A percentile compares a stretch with the other conserved stretches of the same genome.
Conservation (phyloP, 331 rosid species). For the Saraca asoca region DNA sequence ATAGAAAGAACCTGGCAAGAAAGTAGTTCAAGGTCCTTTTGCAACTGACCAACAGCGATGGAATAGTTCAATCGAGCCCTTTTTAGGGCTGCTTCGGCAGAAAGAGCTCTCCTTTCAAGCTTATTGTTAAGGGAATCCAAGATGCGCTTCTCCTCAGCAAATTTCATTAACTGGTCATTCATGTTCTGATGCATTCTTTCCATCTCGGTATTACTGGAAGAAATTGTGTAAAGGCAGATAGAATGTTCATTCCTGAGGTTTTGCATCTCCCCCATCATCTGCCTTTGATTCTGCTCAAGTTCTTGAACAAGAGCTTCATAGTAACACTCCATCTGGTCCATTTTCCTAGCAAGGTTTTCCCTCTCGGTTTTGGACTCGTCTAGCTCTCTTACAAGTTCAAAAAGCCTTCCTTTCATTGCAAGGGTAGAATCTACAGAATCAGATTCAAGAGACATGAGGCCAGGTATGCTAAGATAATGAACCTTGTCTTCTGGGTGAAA, state of each 20-base stretch:
- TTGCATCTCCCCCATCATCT: constrained; percentile 95
- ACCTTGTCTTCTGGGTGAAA: constrained; percentile 63
- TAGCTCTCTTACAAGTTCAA: constrained; percentile 81
- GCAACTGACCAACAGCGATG: constrained; percentile 90
- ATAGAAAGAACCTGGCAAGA: constrained; percentile 85
- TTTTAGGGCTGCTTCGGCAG: constrained; percentile 90
- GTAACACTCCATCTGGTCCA: constrained; percentile 99
- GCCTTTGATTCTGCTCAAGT: constrained; percentile 96
- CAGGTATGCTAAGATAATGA: constrained; percentile 58
- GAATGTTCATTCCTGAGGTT: constrained; percentile 89
- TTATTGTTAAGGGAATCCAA: constrained; percentile 70
- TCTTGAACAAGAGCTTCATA: constrained; percentile 98
- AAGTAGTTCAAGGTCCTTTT: constrained; percentile 92
- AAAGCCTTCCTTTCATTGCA: constrained; percentile 65
- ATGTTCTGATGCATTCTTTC: constrained; percentile 76
- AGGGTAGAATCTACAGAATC: constrained; percentile 67
- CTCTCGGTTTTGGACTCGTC: constrained; percentile 83
- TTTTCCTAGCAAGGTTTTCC: constrained; percentile 78
- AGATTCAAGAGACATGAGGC: constrained; percentile 59
- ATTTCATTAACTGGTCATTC: constrained; percentile 65
- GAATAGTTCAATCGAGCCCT: constrained; percentile 97
- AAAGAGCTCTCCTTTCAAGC: constrained; percentile 84
- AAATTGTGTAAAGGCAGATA: constrained; percentile 77
- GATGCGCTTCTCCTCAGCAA: constrained; percentile 70
- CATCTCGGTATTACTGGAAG: constrained; percentile 81